These are phyloP conservation scores for Panellus pusillus DNA, from an alignment of 768 basidiomycete species.

Conservation along the genomic window DNA sequence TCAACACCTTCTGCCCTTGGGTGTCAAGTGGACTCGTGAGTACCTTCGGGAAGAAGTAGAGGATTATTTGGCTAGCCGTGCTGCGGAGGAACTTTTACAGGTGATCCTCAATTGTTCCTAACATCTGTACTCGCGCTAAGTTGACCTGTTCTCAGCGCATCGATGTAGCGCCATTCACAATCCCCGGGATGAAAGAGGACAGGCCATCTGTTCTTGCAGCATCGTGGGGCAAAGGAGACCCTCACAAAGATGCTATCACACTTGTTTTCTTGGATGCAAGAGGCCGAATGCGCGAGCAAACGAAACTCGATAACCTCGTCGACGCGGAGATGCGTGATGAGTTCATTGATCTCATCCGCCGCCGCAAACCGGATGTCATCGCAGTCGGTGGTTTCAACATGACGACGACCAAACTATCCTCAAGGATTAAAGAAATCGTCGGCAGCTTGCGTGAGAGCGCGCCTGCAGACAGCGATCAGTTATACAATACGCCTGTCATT, in stretches of 20 bases:
- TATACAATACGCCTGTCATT: constrained; percentile 68
- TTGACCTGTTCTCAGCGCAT: constrained; percentile 56
- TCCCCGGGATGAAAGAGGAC: constrained; percentile 68
- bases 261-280: constrained; percentile 85
- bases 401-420: constrained; percentile 69
- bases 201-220: constrained; percentile 80
- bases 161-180: constrained; percentile 75
- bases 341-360: constrained; percentile 79
- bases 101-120: constrained; percentile 43
- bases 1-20: constrained; percentile 80
- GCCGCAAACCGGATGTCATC: constrained; percentile 84
- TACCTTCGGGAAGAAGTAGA: constrained; percentile 89
- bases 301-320: constrained; percentile 83
- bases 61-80: constrained; percentile 71
- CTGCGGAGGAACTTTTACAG: constrained; percentile 65
- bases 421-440: constrained; percentile 62
- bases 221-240: constrained; percentile 95
- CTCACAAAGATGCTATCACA: constrained; percentile 84
- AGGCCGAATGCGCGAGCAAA: constrained; percentile 88
- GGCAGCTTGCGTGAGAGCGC: constrained; percentile 28
- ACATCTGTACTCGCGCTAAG: constrained; percentile 5
- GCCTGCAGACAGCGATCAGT: constrained; percentile 37
- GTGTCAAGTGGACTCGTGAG: constrained; percentile 86
- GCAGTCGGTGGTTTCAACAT: constrained; percentile 88
- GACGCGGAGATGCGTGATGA: constrained; percentile 68